Percentiles rank a stretch among this genome's conserved stretches.
Evolutionary conservation across 1,284 basidiomycete species (phyloP).

Genomic region (Athelia sp.): DNA sequence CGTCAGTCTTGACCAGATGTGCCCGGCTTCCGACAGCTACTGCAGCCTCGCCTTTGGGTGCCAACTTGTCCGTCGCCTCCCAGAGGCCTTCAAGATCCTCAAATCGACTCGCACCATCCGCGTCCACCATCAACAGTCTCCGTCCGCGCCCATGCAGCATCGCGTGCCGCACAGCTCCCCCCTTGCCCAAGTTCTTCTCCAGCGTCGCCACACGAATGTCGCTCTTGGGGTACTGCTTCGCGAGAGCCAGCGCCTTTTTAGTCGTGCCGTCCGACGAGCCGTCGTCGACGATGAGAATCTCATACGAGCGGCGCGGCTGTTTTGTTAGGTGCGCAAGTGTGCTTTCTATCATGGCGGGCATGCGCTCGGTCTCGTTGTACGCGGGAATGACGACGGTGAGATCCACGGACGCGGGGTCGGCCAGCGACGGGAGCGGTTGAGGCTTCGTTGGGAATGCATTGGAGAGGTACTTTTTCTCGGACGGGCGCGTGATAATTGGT

Average conservation of each 20-base stretch:
- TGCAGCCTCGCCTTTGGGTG: conserved; percentile 42
- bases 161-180: conserved; percentile 88
- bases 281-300: conserved; percentile 88
- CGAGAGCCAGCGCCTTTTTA: conserved; percentile 59
- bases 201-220: conserved; percentile 78
- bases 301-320: conserved; percentile 47
- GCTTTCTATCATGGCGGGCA: conserved; percentile 78
- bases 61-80: conserved; percentile 63
- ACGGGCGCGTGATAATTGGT: conserved; percentile 54
- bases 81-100: conserved; percentile 75
- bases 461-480: conserved; percentile 64
- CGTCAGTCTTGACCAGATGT: conserved; percentile 86
- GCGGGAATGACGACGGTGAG: conserved; percentile 86
- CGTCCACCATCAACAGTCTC: conserved; percentile 88
- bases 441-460: conserved; percentile 41
- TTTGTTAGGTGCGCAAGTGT: conserved; percentile 59
- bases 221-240: conserved; percentile 43
- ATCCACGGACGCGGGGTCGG: conserved; percentile 51
- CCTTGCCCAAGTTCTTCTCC: conserved; percentile 83
- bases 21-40: conserved; percentile 86
- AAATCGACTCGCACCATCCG: conserved; percentile 88
- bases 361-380: conserved; percentile 80
- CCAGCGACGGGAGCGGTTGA: conserved; percentile 47
- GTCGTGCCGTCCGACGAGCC: conserved; percentile 79
- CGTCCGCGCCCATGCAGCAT: conserved; percentile 77